phyloP scores from a whole-genome alignment of 805 yeast genomes.

The Schwanniomyces pseudopolymorphus region DNA sequence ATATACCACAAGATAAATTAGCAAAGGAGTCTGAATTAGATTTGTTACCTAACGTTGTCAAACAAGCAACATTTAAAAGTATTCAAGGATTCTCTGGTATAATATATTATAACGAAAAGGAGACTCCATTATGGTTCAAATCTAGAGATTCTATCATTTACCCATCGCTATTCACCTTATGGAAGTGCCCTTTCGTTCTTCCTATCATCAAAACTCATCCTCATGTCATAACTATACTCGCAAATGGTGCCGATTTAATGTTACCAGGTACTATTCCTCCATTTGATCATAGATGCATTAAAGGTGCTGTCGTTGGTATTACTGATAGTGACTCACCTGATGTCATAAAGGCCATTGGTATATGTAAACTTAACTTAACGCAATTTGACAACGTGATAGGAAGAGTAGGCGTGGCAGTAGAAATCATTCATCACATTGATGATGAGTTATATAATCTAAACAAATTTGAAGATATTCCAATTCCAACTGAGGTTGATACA shows the following conservation, averaged over 20 bases:
- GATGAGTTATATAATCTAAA: conserved; percentile 62
- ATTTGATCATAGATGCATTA: conserved; percentile 47
- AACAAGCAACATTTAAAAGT: conserved; percentile 62
- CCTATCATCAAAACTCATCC: conserved; percentile 73
- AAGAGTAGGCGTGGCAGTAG: conserved; percentile 75
- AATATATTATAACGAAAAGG: conserved; percentile 62
- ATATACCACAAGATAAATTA: conserved; percentile 37
- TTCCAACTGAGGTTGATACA: conserved; percentile 26
- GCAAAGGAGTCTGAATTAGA: conserved; percentile 40
- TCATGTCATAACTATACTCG: conserved; percentile 66
- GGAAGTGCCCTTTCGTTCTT: conserved; percentile 65
- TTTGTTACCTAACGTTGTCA: conserved; percentile 53
- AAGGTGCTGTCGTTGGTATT: conserved; percentile 69
- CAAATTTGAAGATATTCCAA: conserved; percentile 39
- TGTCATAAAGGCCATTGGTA: conserved; percentile 72
- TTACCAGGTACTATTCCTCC: conserved; percentile 67
- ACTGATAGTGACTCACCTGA: conserved; percentile 60
- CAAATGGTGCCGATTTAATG: conserved; percentile 81
- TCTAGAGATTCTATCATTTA: conserved; percentile 51
- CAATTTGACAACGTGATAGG: conserved; percentile 52
- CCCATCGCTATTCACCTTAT: conserved; percentile 74
- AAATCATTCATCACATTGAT: conserved; percentile 61
- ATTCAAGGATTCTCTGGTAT: conserved; percentile 54
- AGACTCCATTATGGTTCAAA: conserved; percentile 73
- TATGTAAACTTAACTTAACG: conserved; percentile 49